Percentiles rank a stretch among this genome's conserved stretches.
These are phyloP conservation scores for Paramyrothecium sp. DNA, from an alignment of 2,329 filamentous ascomycete species.

Conservation along the genomic window DNA sequence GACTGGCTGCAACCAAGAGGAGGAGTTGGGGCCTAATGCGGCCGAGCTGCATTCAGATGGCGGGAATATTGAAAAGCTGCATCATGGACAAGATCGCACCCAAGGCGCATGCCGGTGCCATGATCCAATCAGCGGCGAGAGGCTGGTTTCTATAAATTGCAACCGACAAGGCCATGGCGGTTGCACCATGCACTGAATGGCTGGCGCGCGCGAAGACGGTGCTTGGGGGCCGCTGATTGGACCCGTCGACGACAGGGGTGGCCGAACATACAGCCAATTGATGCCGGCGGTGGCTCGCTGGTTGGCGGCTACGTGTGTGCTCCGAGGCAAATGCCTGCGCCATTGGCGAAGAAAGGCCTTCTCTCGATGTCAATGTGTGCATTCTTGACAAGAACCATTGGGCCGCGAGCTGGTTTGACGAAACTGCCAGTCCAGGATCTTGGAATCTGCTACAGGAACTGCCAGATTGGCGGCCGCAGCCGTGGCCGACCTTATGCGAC, in stretches of 20 bases:
- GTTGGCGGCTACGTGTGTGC: slow-evolving; percentile 20
- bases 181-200: slow-evolving; percentile 21
- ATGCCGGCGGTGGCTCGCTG: slow-evolving; percentile 4
- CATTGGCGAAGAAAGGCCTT: not conserved
- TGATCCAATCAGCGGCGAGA: slow-evolving; percentile 29
- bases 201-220: slow-evolving; percentile 38
- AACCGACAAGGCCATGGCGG: slow-evolving; percentile 19
- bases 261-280: slow-evolving; percentile 14
- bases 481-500: not conserved
- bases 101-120: slow-evolving; percentile 13
- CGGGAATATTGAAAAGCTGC: slow-evolving; percentile 17
- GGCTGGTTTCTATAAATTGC: slow-evolving; percentile 33
- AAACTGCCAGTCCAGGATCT: not conserved
- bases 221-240: slow-evolving; percentile 22
- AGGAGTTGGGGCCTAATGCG: slow-evolving; percentile 15
- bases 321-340: not conserved
- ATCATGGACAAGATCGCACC: slow-evolving; percentile 16
- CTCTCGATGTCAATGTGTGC: not conserved
- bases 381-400: not conserved
- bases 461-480: not conserved
- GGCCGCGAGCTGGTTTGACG: not conserved
- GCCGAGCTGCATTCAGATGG: slow-evolving; percentile 13
- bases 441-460: not conserved
- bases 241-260: slow-evolving; percentile 2
- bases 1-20: slow-evolving; percentile 18